These are phyloP conservation scores for Leishmania mexicana DNA, from an alignment of 208 protist species.

Conservation along the genomic window DNA sequence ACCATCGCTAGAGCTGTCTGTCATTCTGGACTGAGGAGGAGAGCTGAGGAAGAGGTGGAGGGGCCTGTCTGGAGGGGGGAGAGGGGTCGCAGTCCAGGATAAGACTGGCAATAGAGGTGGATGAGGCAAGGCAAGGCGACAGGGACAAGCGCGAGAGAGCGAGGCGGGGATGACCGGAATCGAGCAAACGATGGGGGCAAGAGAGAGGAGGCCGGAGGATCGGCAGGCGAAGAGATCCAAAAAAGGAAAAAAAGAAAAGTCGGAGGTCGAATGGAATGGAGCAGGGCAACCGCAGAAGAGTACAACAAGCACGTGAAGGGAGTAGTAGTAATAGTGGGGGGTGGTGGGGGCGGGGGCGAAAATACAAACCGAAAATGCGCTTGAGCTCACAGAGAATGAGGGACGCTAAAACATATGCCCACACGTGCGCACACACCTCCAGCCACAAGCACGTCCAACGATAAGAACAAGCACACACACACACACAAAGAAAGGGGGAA, in stretches of 20 bases:
- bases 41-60: neutral
- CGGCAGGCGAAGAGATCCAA: neutral
- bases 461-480: neutral
- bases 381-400: slow-evolving; percentile 2
- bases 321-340: too few species aligned
- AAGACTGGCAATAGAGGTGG: neutral
- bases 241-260: too few species aligned
- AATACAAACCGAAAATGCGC: neutral
- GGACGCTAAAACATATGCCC: neutral
- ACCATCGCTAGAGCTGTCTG: slow-evolving; percentile 1
- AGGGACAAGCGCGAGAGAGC: neutral
- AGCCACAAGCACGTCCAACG: neutral
- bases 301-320: neutral
- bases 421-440: neutral
- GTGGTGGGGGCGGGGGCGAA: neutral
- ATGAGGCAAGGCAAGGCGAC: neutral
- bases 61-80: neutral
- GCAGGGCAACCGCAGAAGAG: neutral
- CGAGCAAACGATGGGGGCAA: neutral
- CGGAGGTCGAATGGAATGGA: neutral
- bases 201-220: neutral
- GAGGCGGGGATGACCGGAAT: neutral
- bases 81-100: neutral
- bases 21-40: neutral
- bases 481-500: neutral